Conservation (phyloP, 352 stramenopile species). For the Phytopythium kandeliae region DNA sequence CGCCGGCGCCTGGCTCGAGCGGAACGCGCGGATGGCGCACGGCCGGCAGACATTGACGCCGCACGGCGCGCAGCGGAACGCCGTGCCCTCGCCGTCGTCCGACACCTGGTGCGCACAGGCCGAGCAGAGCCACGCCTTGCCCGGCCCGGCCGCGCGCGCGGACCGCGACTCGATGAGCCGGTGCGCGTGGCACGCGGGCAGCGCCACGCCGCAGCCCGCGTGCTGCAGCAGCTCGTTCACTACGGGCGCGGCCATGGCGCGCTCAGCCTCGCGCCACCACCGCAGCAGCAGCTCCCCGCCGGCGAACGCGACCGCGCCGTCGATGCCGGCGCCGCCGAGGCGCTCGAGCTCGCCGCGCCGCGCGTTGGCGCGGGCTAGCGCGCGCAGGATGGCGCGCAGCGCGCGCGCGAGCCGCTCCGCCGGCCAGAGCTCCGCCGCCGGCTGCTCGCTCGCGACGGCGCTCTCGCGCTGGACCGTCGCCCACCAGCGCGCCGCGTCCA, state of each 20-base stretch:
- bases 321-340: background rate
- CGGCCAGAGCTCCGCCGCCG: background rate
- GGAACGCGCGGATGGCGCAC: constrained; percentile 12
- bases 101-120: background rate
- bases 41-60: constrained; percentile 22
- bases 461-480: background rate
- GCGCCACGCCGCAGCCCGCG: constrained; percentile 7
- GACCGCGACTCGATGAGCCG: constrained; percentile 9
- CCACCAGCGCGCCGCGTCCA: background rate
- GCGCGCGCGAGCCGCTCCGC: constrained; percentile 1
- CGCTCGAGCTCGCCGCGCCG: background rate
- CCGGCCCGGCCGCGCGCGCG: constrained; percentile 4
- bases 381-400: constrained; percentile 9
- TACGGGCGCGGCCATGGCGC: background rate
- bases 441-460: background rate
- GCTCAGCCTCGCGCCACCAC: background rate
- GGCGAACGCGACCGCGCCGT: background rate
- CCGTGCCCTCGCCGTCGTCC: constrained; percentile 6
- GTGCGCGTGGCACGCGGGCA: constrained; percentile 15
- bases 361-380: constrained; percentile 13
- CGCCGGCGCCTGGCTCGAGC: background rate
- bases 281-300: background rate
- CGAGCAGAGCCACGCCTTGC: background rate
- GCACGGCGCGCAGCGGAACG: constrained; percentile 24
- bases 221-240: constrained; percentile 18